Percentiles rank a stretch among this genome's conserved stretches.
phyloP scores from a whole-genome alignment of 2,329 filamentous ascomycete species.

The Leptographium procerum region DNA sequence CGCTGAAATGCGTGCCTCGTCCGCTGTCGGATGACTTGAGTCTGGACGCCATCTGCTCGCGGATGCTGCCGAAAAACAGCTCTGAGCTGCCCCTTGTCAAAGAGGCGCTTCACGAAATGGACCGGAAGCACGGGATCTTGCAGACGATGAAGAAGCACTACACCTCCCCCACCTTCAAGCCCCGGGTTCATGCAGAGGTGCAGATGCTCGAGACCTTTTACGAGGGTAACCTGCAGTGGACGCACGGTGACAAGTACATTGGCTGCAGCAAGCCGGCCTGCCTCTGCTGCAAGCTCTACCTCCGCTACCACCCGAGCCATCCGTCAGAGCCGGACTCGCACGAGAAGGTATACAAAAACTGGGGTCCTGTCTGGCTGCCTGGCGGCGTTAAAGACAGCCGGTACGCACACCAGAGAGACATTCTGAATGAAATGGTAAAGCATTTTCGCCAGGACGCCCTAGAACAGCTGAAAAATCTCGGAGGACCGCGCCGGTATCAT shows the following conservation, averaged over 20 bases:
- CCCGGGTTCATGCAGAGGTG: conserved; percentile 33
- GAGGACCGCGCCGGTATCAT: not conserved
- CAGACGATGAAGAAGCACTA: conserved; percentile 17
- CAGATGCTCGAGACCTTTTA: conserved; percentile 35
- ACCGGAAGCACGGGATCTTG: conserved; percentile 17
- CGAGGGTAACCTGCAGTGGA: conserved; percentile 20
- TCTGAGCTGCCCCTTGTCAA: not conserved
- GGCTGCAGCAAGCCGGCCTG: conserved; percentile 42
- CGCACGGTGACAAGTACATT: conserved; percentile 30
- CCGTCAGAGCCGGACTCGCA: conserved; percentile 24
- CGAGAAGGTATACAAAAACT: conserved; percentile 28
- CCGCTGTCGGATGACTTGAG: conserved; percentile 20
- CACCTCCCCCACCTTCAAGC: conserved; percentile 15
- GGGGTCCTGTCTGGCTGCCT: conserved; percentile 19
- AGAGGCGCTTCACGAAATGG: conserved; percentile 14
- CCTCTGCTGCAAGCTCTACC: conserved; percentile 35
- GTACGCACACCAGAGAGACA: not conserved
- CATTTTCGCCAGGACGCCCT: conserved; percentile 4
- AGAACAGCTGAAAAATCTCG: not conserved
- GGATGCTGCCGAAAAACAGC: conserved; percentile 17
- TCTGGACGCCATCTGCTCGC: conserved; percentile 19
- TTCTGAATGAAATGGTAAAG: conserved; percentile 4
- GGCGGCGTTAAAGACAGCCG: not conserved
- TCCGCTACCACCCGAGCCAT: conserved; percentile 25
- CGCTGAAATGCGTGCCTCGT: conserved; percentile 5